Percentiles rank a stretch among this genome's conserved stretches.
These are phyloP conservation scores for Fragaria ananassa DNA, from an alignment of 306 rosid species.

Conservation along the genomic window DNA sequence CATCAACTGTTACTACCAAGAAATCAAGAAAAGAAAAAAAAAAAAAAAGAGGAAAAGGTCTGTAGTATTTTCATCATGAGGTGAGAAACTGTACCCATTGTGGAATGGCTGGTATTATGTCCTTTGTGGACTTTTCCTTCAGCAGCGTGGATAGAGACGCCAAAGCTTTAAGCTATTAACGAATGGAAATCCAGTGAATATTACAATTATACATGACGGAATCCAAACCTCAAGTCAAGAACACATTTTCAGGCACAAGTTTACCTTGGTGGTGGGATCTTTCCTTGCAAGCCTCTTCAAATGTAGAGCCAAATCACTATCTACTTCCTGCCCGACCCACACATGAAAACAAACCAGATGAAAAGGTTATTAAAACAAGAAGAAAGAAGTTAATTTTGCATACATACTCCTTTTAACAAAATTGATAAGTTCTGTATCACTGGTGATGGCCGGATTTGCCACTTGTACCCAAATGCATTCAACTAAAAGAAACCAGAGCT, in stretches of 20 bases:
- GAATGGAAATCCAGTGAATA: constrained; percentile 18
- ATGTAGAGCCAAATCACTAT: constrained; percentile 79
- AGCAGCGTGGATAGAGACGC: constrained; percentile 60
- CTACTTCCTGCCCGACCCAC: constrained; percentile 57
- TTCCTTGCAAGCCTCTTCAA: constrained; percentile 92
- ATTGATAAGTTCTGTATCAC: not conserved
- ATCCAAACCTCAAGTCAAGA: not conserved
- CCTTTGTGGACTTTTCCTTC: constrained; percentile 70
- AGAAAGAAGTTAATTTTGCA: not conserved
- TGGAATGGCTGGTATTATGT: constrained; percentile 60
- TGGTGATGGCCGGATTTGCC: not conserved
- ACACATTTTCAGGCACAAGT: not conserved
- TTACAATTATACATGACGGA: not conserved
- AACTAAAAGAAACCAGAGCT: not conserved
- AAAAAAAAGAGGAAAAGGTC: not conserved
- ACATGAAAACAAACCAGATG: not conserved
- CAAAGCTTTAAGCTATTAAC: constrained; percentile 85
- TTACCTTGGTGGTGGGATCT: constrained; percentile 89
- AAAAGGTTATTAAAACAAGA: not conserved
- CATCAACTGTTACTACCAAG: not conserved
- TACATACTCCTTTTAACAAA: not conserved
- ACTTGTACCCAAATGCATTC: not conserved
- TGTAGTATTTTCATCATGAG: constrained; percentile 8
- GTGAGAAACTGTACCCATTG: constrained; percentile 68
- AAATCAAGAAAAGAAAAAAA: not conserved